Base-by-base conservation (phyloP, 371 early-diverging fungal species). In the Mortierella sp. region DNA sequence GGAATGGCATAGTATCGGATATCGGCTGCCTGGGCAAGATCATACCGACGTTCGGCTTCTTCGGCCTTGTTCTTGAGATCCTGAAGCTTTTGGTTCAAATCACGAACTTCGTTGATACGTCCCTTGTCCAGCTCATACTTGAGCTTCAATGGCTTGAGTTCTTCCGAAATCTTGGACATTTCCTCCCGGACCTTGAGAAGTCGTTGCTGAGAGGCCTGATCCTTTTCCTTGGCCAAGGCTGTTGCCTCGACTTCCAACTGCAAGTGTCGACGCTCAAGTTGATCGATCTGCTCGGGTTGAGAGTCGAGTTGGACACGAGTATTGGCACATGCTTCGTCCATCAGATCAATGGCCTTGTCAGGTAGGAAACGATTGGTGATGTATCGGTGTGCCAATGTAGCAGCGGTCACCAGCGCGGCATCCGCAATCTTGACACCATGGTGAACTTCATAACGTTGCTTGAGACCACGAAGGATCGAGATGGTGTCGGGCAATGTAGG, bases 181-280 rank as follows among this genome's bases (percentile, higher is more conserved):
- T 98, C 96, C 70, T 93, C 91, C 26, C 91, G 86, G 28, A 96
- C 95, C 63, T 89, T 87, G 25, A 84, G 74, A 18, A 97, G 85
- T 14, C 98, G 92, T 52, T 90, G 89, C 59, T 92, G 86, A n/a
- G 92, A 91, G 19, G 90, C 89, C 53, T 88, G 83, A 80, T 95
- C 95, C 84, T 95, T 95, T 74, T 98, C 98, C 84, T 97, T 97
- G 57, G 87, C 85, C 46, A 98, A 82, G 0, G 98, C 98, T 19
- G 94, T 94, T 52, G 93, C 95, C 82, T 98, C 99, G 66, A 98
- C 94, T 77, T 98, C 97, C 18, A 98, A 88, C 83, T 96, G 97
- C 64, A 97, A 85, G 59, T 86, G 87, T 28, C 91, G 91, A 53
- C 99, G 92, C 74, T 98, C 97, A 15, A 98, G 88, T 0, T 90